Evolutionary conservation across 73 alveolate genomes (phyloP).

Genomic region (Stentor coeruleus): DNA sequence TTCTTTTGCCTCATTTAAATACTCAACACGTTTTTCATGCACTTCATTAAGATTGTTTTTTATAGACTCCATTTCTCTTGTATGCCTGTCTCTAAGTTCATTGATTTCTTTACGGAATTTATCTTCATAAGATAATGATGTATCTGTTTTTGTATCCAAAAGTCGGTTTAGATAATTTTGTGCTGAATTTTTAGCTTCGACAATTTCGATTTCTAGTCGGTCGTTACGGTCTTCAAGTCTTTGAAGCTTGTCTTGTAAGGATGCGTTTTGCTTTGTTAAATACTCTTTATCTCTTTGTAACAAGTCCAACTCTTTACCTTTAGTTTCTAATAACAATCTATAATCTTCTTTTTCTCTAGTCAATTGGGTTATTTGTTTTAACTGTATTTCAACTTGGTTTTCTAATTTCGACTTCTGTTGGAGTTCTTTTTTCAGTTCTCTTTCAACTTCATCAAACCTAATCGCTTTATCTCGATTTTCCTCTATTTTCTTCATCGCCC

Average conservation of each 20-base stretch:
- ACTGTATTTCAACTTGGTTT: slow-evolving; percentile 43
- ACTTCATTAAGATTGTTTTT: slow-evolving; percentile 67
- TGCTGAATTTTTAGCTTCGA: slow-evolving; percentile 67
- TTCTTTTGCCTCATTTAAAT: slow-evolving; percentile 73
- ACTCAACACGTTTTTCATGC: slow-evolving; percentile 62
- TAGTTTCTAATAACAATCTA: slow-evolving; percentile 39
- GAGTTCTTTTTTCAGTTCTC: slow-evolving; percentile 39
- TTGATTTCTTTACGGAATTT: slow-evolving; percentile 64
- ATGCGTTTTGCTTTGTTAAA: slow-evolving; percentile 47
- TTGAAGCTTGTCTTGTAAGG: slow-evolving; percentile 58
- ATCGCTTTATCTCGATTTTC: slow-evolving; percentile 47
- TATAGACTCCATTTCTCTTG: slow-evolving; percentile 59
- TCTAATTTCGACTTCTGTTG: slow-evolving; percentile 40
- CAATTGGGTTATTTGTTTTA: slow-evolving; percentile 26
- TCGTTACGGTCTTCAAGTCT: slow-evolving; percentile 78
- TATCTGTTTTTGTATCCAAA: slow-evolving; percentile 62
- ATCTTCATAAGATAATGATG: slow-evolving; percentile 42
- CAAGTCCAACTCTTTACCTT: slow-evolving; percentile 64
- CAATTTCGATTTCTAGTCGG: slow-evolving; percentile 64
- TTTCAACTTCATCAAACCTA: slow-evolving; percentile 46
- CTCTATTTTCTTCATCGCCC: slow-evolving; percentile 33
- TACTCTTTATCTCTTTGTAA: slow-evolving; percentile 69
- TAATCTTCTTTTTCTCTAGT: slow-evolving; percentile 32
- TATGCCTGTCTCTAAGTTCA: slow-evolving; percentile 71
- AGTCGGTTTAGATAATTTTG: slow-evolving; percentile 69